These are phyloP conservation scores for Backusella macrospora DNA, from an alignment of 192 early-diverging fungal species.

Conservation along the genomic window DNA sequence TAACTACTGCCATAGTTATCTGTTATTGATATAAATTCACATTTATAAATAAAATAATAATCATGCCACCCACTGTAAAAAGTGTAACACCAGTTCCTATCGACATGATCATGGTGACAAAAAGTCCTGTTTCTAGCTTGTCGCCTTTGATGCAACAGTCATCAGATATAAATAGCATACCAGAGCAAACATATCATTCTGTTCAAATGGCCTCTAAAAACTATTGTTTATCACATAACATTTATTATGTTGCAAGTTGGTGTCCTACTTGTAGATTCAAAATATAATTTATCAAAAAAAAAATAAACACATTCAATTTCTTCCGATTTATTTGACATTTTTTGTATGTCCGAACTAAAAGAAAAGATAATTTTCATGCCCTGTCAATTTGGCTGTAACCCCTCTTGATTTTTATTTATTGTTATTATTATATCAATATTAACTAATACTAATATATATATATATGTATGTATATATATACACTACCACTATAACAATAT, in stretches of 20 bases:
- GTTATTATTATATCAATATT: neutral
- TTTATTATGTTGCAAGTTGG: slow-evolving; percentile 17
- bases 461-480: neutral
- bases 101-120: neutral
- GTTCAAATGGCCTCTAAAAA: slow-evolving; percentile 20
- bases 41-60: slow-evolving; percentile 5
- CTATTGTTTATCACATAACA: slow-evolving; percentile 13
- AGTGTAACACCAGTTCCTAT: slow-evolving; percentile 2
- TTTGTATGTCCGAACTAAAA: neutral
- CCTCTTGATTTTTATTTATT: neutral
- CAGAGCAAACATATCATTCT: slow-evolving; percentile 9
- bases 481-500: no score
- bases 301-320: neutral
- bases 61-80: slow-evolving; percentile 14
- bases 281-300: neutral
- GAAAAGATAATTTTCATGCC: neutral
- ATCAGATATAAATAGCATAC: neutral
- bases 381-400: neutral
- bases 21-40: neutral
- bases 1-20: neutral
- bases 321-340: neutral
- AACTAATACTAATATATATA: neutral
- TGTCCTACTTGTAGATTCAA: slow-evolving; percentile 21
- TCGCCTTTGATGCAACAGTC: slow-evolving; percentile 12
- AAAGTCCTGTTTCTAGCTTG: neutral